Evolutionary conservation across 768 basidiomycete genomes (phyloP).

Genomic region (Termitomyces heimii): DNA sequence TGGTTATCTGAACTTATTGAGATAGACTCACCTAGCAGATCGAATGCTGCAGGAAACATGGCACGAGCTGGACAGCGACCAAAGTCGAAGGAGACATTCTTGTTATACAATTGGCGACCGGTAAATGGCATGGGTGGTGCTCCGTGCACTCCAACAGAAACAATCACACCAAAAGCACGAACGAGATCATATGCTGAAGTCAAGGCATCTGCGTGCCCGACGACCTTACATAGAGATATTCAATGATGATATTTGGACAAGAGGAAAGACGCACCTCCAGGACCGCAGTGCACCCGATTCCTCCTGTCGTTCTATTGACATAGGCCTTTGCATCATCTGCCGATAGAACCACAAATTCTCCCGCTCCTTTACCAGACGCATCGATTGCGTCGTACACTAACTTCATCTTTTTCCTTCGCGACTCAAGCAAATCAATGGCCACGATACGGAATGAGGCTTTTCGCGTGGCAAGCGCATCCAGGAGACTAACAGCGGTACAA

Average conservation of each 20-base stretch:
- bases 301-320: conserved; percentile 47
- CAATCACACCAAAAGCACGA: conserved; percentile 68
- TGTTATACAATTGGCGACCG: conserved; percentile 57
- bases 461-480: conserved; percentile 50
- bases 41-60: conserved; percentile 68
- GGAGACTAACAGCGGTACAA: conserved; percentile 57
- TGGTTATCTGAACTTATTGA: neutral
- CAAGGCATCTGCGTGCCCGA: conserved; percentile 62
- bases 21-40: conserved; percentile 43
- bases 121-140: conserved; percentile 48
- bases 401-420: conserved; percentile 53
- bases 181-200: conserved; percentile 65
- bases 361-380: conserved; percentile 34
- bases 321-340: conserved; percentile 46
- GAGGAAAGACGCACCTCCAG: conserved; percentile 46
- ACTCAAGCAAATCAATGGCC: conserved; percentile 56
- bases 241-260: neutral
- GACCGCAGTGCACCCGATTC: conserved; percentile 56
- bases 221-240: conserved; percentile 40
- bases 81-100: conserved; percentile 76
- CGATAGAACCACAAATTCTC: conserved; percentile 44
- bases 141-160: conserved; percentile 71
- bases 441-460: conserved; percentile 48
- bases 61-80: conserved; percentile 78
- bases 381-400: conserved; percentile 50